A percentile compares a stretch with the other conserved stretches of the same genome.
Conservation (phyloP, 768 basidiomycete species). For the Tulasnella sp. region DNA sequence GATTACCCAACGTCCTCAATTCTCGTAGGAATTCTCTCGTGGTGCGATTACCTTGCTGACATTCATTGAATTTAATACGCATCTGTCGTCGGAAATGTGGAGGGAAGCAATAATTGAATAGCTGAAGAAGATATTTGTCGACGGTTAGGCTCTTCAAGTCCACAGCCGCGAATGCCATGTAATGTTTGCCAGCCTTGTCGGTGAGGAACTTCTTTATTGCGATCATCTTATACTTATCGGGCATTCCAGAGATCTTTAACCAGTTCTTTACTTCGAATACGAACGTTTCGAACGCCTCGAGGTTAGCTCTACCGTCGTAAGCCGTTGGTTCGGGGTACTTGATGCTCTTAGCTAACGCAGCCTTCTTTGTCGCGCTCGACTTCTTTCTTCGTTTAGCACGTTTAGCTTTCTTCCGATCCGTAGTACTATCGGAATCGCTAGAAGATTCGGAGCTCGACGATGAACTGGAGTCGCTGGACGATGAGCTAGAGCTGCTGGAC, state of each 20-base stretch:
- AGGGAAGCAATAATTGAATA: constrained; percentile 4
- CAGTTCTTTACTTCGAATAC: constrained; percentile 1
- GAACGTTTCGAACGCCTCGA: background rate
- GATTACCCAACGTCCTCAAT: background rate
- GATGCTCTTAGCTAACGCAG: too few relatives aligned
- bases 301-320: background rate
- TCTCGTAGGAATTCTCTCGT: background rate
- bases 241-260: background rate
- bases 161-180: background rate
- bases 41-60: background rate
- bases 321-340: too few relatives aligned
- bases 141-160: background rate
- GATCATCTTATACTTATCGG: background rate
- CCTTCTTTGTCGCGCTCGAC: too few relatives aligned
- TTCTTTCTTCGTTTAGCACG: too few relatives aligned
- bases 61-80: background rate
- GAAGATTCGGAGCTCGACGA: too few relatives aligned
- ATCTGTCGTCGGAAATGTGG: background rate
- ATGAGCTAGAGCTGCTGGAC: too few relatives aligned
- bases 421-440: too few relatives aligned
- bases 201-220: background rate
- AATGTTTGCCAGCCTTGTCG: background rate
- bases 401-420: too few relatives aligned
- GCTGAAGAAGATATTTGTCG: background rate
- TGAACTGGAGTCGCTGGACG: too few relatives aligned